Evolutionary conservation across 345 rosid species (phyloP).

Genomic region (Streptanthus diversifolius): DNA sequence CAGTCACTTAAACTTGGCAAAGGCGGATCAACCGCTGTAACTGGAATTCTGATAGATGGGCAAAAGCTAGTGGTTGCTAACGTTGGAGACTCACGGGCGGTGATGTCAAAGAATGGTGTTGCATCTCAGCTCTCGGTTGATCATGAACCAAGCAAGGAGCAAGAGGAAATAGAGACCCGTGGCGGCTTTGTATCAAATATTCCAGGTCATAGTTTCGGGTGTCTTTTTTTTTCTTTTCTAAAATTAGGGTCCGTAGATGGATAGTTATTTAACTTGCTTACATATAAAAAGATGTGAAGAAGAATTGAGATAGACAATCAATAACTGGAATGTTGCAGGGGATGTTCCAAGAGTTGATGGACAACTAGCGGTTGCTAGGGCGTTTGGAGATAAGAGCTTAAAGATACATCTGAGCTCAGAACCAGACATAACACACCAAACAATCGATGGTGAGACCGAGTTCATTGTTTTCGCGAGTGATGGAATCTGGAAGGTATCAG

Average conservation of each 20-base stretch:
- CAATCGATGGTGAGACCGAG: slow-evolving; percentile 46
- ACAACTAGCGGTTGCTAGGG: slow-evolving; percentile 89
- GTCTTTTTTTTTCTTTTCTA: too few relatives aligned
- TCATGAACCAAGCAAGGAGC: slow-evolving; percentile 85
- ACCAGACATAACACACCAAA: slow-evolving; percentile 46
- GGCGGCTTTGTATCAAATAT: slow-evolving; percentile 89
- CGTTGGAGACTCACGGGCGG: slow-evolving; percentile 94
- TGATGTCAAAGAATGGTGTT: slow-evolving; percentile 59
- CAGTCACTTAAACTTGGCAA: slow-evolving; percentile 58
- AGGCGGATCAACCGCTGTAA: slow-evolving; percentile 97
- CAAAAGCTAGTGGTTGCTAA: slow-evolving; percentile 71
- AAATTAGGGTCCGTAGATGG: not conserved
- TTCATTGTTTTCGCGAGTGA: slow-evolving; percentile 79
- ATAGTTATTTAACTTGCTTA: not conserved
- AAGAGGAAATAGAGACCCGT: slow-evolving; percentile 55
- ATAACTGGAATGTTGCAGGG: slow-evolving; percentile 42
- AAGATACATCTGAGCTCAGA: slow-evolving; percentile 88
- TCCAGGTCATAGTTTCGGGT: slow-evolving; percentile 55
- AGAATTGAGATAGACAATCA: not conserved
- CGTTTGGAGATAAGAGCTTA: slow-evolving; percentile 82
- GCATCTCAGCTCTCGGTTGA: slow-evolving; percentile 73
- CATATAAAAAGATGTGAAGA: not conserved
- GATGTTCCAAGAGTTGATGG: slow-evolving; percentile 93
- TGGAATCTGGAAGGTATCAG: slow-evolving; percentile 78
- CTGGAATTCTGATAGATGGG: slow-evolving; percentile 78